phyloP scores from a whole-genome alignment of 179 eudicot species.

The Heliamphora ciliata region DNA sequence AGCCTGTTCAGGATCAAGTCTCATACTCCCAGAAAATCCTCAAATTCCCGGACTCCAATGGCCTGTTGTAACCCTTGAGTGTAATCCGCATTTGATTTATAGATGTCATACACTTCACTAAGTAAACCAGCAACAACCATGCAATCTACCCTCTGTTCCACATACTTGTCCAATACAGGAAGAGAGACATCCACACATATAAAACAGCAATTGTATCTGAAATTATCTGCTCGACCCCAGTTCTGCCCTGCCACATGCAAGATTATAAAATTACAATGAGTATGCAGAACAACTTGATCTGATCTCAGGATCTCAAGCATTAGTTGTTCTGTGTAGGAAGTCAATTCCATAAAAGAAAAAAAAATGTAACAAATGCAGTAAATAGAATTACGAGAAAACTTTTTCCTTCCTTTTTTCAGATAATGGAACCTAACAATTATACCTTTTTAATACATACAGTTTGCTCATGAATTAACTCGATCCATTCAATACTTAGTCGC shows the following conservation, averaged over 20 bases:
- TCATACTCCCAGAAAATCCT: too few species aligned
- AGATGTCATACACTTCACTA: slow-evolving; percentile 65
- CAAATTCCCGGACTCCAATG: slow-evolving; percentile 89
- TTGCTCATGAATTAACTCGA: too few species aligned
- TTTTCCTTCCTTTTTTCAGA: background rate
- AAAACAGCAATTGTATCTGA: slow-evolving; percentile 75
- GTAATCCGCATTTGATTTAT: slow-evolving; percentile 64
- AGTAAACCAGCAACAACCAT: slow-evolving; percentile 83
- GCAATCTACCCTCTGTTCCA: slow-evolving; percentile 67
- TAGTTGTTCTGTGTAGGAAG: background rate
- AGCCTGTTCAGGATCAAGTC: too few species aligned
- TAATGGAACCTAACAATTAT: background rate
- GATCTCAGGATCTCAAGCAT: background rate
- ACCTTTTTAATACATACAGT: background rate
- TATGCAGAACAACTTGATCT: background rate
- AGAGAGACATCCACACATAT: slow-evolving; percentile 84
- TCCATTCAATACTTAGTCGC: background rate
- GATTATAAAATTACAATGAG: slow-evolving; percentile 19
- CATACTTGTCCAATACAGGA: slow-evolving; percentile 65
- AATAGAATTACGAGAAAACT: background rate
- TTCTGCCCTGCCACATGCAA: slow-evolving; percentile 76
- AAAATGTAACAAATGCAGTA: background rate
- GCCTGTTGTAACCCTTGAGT: slow-evolving; percentile 88
- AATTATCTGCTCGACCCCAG: slow-evolving; percentile 77
- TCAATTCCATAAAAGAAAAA: background rate